phyloP scores from a whole-genome alignment of 208 protist genomes.

The Naegleria fowleri region DNA sequence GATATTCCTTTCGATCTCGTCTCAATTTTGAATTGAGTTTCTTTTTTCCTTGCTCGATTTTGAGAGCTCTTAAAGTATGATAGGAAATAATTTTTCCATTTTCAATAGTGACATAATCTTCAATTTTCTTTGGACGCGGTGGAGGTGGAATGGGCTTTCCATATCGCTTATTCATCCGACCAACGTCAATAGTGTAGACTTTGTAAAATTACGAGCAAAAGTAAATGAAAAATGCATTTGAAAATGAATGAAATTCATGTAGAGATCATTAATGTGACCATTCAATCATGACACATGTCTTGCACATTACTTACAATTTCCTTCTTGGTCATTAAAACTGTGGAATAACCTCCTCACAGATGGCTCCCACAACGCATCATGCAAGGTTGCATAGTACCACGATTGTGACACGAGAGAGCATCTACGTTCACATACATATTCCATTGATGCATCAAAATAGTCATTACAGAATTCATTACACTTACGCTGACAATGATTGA shows the following conservation, averaged over 20 bases:
- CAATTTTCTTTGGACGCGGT: background rate
- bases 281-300: too few relatives aligned
- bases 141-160: background rate
- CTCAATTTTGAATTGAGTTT: background rate
- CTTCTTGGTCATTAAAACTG: background rate
- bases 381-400: background rate
- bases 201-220: too few relatives aligned
- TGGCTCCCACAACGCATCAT: background rate
- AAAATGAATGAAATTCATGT: background rate
- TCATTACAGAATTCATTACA: too few relatives aligned
- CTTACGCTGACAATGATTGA: background rate
- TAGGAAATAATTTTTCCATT: slow-evolving; percentile 7
- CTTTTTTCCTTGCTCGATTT: slow-evolving; percentile 6
- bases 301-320: background rate
- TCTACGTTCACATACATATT: background rate
- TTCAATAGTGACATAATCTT: slow-evolving; percentile 2
- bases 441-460: too few relatives aligned
- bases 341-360: background rate
- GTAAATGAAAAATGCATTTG: too few relatives aligned
- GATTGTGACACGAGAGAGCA: background rate
- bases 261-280: too few relatives aligned
- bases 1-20: slow-evolving; percentile 1
- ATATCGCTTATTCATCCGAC: background rate
- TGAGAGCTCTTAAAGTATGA: background rate
- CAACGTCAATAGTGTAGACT: background rate